Percentiles rank a stretch among this genome's conserved stretches.
Conservation (phyloP, 1,139 yeast genomes). For the Kurtzmaniella quercitrusa region DNA sequence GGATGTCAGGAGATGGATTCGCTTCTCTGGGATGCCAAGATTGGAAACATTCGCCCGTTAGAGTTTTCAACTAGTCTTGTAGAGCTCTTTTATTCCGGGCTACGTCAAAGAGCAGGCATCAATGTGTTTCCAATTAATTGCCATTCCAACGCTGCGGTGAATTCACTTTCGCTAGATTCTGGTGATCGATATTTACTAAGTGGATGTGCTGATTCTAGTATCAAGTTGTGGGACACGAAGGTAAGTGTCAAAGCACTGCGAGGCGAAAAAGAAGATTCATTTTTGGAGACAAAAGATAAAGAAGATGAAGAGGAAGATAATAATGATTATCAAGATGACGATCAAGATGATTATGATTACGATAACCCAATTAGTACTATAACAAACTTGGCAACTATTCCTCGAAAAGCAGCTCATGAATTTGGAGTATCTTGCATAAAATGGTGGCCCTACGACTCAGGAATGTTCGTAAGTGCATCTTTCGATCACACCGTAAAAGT, state of each 20-base stretch:
- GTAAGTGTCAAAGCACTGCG: slow-evolving; percentile 13
- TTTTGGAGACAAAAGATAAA: neutral
- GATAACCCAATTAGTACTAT: slow-evolving; percentile 25
- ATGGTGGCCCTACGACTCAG: slow-evolving; percentile 93
- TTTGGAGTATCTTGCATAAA: slow-evolving; percentile 70
- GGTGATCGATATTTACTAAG: slow-evolving; percentile 54
- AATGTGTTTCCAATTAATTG: slow-evolving; percentile 36
- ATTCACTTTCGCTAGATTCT: slow-evolving; percentile 61
- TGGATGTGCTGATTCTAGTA: slow-evolving; percentile 75
- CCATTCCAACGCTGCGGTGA: slow-evolving; percentile 51
- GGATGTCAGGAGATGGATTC: slow-evolving; percentile 29
- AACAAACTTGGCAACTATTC: slow-evolving; percentile 37
- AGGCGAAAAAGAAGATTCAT: neutral
- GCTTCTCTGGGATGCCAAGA: slow-evolving; percentile 30
- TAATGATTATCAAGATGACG: slow-evolving; percentile 13
- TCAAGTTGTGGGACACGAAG: slow-evolving; percentile 58
- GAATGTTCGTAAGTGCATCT: slow-evolving; percentile 79
- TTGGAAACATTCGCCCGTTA: slow-evolving; percentile 25
- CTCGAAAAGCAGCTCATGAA: slow-evolving; percentile 55
- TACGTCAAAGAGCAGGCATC: slow-evolving; percentile 21
- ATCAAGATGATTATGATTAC: slow-evolving; percentile 12
- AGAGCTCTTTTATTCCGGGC: slow-evolving; percentile 36
- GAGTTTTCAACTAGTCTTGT: slow-evolving; percentile 37
- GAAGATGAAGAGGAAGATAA: neutral
- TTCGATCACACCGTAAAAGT: slow-evolving; percentile 74